These are phyloP conservation scores for Penicillium italicum DNA, from an alignment of 2,329 filamentous ascomycete genomes.

Conservation along the genomic window DNA sequence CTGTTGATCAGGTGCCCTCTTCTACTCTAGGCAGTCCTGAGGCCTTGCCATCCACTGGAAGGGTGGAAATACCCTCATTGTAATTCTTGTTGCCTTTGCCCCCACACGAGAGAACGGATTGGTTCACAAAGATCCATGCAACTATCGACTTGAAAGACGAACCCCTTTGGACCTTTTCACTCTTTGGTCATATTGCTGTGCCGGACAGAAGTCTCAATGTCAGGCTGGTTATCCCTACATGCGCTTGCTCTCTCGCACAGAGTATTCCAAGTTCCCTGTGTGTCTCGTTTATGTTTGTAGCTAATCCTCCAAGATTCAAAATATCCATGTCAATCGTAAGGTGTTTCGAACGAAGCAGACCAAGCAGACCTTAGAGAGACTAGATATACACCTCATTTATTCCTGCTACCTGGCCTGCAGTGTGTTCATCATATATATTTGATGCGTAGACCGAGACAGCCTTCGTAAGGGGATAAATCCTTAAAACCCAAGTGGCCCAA, in stretches of 20 bases:
- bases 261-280: neutral
- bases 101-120: neutral
- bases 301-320: neutral
- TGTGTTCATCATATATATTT: neutral
- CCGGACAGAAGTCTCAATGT: neutral
- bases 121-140: neutral
- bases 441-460: neutral
- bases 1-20: conserved; percentile 8
- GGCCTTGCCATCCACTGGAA: neutral
- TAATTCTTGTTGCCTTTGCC: neutral
- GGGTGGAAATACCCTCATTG: conserved; percentile 6
- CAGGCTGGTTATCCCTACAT: conserved; percentile 1
- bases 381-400: neutral
- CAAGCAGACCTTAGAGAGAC: neutral
- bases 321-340: neutral
- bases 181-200: neutral
- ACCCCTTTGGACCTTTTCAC: neutral
- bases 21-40: neutral
- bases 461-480: neutral
- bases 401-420: neutral
- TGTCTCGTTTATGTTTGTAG: neutral
- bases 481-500: conserved; percentile 2
- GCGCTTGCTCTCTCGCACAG: neutral
- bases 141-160: neutral
- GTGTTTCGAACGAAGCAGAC: neutral